phyloP scores from a whole-genome alignment of 2,329 filamentous ascomycete genomes.

The Cercospora zeina region DNA sequence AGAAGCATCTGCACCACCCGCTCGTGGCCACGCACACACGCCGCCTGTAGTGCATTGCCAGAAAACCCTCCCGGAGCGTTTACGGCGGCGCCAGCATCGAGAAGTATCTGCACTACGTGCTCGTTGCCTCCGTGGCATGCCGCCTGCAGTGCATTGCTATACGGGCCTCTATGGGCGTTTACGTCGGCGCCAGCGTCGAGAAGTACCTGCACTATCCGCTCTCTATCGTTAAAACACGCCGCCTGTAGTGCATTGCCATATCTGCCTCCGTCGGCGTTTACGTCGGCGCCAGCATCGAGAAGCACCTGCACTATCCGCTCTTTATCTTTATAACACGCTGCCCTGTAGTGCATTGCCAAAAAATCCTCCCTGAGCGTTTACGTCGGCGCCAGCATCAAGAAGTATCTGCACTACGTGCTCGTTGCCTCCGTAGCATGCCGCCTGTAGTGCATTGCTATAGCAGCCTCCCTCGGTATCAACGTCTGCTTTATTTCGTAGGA shows the following conservation, averaged over 20 bases:
- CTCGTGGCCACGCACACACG: background rate
- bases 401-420: conserved; percentile 17
- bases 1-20: conserved; percentile 17
- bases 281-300: conserved; percentile 24
- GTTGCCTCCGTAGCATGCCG: conserved; percentile 4
- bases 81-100: conserved; percentile 21
- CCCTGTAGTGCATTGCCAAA: conserved; percentile 25
- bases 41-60: conserved; percentile 25
- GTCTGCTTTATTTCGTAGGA: conserved; percentile 15
- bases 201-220: background rate
- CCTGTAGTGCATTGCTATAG: conserved; percentile 26
- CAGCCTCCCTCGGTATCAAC: conserved; percentile 24
- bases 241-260: conserved; percentile 7
- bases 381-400: conserved; percentile 15
- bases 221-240: conserved; percentile 5
- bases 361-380: conserved; percentile 28
- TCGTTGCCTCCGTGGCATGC: background rate
- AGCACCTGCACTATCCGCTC: conserved; percentile 13
- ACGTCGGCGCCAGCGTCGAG: conserved; percentile 21
- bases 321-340: conserved; percentile 12
- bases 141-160: conserved; percentile 25
- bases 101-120: conserved; percentile 16
- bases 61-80: conserved; percentile 25
- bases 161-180: conserved; percentile 25
- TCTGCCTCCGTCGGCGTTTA: no score